phyloP scores from a whole-genome alignment of 768 basidiomycete genomes.

The Lactarius hatsudake region DNA sequence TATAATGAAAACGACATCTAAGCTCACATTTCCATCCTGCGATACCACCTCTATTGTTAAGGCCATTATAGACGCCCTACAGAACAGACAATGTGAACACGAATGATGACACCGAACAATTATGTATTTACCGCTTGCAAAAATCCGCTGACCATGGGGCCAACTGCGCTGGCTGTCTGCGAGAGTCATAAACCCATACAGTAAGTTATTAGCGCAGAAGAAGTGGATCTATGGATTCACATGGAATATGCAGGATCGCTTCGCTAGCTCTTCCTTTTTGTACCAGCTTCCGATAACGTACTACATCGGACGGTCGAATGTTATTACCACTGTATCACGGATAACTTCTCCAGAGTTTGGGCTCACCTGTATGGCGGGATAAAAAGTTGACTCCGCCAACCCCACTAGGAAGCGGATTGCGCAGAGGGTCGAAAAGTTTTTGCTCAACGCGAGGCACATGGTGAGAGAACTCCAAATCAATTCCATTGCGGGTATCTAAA shows the following conservation, averaged over 20 bases:
- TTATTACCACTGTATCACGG: too few relatives aligned
- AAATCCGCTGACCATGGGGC: conserved; percentile 41
- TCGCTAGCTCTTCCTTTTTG: conserved; percentile 41
- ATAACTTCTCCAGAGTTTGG: background rate
- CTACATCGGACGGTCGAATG: background rate
- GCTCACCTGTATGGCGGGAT: conserved; percentile 37
- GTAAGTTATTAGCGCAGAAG: background rate
- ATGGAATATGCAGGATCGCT: conserved; percentile 42
- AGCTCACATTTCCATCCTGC: conserved; percentile 41
- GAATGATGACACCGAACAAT: background rate
- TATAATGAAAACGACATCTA: background rate
- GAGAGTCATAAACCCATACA: background rate
- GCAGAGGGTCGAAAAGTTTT: conserved; percentile 35
- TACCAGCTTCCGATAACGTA: conserved; percentile 46
- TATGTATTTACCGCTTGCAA: conserved; percentile 36
- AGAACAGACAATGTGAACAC: background rate
- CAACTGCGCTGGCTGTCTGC: conserved; percentile 38
- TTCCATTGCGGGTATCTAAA: conserved; percentile 42
- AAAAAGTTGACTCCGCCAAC: conserved; percentile 41
- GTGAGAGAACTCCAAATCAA: conserved; percentile 39
- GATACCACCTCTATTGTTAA: conserved; percentile 40
- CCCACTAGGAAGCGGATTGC: conserved; percentile 40
- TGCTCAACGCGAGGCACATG: conserved; percentile 36
- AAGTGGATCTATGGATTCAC: conserved; percentile 21
- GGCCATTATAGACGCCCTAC: conserved; percentile 39